Evolutionary conservation across 2,329 filamentous ascomycete species (phyloP), one percentile per base, ranked within the genome.

Genomic region (Botrytis fabae): DNA sequence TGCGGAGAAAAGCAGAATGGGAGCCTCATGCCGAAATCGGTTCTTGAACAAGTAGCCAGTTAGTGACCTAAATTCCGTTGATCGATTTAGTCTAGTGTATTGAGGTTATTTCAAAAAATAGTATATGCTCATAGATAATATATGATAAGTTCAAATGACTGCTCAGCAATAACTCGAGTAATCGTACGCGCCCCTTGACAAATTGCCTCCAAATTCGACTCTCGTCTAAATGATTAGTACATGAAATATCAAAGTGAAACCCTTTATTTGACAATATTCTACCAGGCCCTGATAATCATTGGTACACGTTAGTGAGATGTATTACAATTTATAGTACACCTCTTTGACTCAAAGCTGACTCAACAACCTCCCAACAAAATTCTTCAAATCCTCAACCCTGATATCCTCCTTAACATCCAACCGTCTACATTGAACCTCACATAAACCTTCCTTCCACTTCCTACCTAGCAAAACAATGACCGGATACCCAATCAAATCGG

Each of bases 401-500:
- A 81, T 69, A 40, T 81, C 73, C 62, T 77, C 66, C 20, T 65
- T 71, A 28, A 78, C 62, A 5, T 75, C 62, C 60, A 81, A 64
- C 42, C 79, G 75, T 63, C 80, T 75, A 74, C 80, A 81, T 68
- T 81, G 80, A 20, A 82, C 76, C 69, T 81, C 80, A 70, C 78
- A 80, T 28, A 76, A 65, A 54, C 72, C 74, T 20, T 79, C 76
- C 28, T 74, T 84, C 91, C 92, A 97, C 5, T 84, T 85, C 75
- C 88, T 91, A 0, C 95, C 95, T 46, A 98, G 82, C 2, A 98
- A 86, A 20, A 98, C 85, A 14, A 95, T 86, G 20, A 98, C 85
- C 0, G 95, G 95, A 81, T 97, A 97, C 4, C 96, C 96, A 71
- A 95, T 89, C 73, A 96, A 81, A 81, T 98, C 95, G 1, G 95